phyloP scores from a whole-genome alignment of 768 basidiomycete species.

The Boletus sp. region DNA sequence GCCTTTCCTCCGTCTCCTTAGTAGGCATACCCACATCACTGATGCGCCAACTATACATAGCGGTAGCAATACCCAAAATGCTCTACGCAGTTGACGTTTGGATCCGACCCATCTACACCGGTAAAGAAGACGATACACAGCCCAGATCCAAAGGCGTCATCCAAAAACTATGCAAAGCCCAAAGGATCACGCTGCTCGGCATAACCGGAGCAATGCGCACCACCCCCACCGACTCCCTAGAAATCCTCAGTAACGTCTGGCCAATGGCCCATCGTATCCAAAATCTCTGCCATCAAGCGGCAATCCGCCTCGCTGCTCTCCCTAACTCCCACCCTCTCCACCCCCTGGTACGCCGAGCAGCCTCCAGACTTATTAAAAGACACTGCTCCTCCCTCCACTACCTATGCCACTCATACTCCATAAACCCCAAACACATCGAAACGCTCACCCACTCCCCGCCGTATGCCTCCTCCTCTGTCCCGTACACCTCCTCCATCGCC shows the following conservation, averaged over 20 bases:
- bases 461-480: too few species aligned
- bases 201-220: not conserved
- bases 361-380: not conserved
- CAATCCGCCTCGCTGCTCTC: not conserved
- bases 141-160: not conserved
- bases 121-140: not conserved
- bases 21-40: not conserved
- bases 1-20: not conserved
- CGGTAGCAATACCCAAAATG: not conserved
- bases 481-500: too few species aligned
- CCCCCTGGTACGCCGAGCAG: too few species aligned
- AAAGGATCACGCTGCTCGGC: too few species aligned
- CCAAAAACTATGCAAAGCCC: too few species aligned
- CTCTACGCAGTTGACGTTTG: not conserved
- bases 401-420: not conserved
- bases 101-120: not conserved
- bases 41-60: not conserved
- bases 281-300: not conserved
- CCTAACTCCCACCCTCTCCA: not conserved
- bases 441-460: not conserved
- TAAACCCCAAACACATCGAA: not conserved
- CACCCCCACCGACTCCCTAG: not conserved
- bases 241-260: not conserved
- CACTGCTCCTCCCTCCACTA: not conserved
- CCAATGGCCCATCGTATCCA: not conserved